Evolutionary conservation across 2,329 filamentous ascomycete genomes (phyloP).

Genomic region (Tolypocladium ophioglossoides): DNA sequence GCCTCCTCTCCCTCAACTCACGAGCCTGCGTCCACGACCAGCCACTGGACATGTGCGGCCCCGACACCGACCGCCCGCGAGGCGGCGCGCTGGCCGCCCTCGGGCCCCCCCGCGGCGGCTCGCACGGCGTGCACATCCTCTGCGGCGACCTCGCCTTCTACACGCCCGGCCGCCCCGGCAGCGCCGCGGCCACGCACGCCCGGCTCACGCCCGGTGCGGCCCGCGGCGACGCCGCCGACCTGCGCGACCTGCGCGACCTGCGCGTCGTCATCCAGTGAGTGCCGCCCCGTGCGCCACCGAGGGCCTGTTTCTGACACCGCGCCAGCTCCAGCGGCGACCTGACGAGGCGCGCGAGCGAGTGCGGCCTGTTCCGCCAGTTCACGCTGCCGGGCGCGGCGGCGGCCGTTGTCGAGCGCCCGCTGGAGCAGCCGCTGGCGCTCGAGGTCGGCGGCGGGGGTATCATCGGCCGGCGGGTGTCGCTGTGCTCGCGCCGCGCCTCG

Average conservation of each 20-base stretch:
- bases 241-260: too few species aligned
- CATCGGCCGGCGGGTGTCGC: constrained; percentile 36
- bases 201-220: constrained; percentile 24
- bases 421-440: constrained; percentile 29
- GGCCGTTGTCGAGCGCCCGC: constrained; percentile 20
- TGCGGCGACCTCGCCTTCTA: constrained; percentile 33
- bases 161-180: constrained; percentile 26
- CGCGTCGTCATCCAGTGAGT: constrained; percentile 35
- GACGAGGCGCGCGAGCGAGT: constrained; percentile 27
- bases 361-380: constrained; percentile 31
- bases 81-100: constrained; percentile 37
- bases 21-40: background rate
- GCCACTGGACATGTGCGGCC: constrained; percentile 30
- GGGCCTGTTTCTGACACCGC: background rate
- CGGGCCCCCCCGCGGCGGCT: constrained; percentile 13
- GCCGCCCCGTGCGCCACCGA: too few species aligned
- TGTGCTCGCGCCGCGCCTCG: constrained; percentile 16
- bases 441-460: constrained; percentile 35
- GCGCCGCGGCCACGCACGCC: constrained; percentile 29
- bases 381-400: constrained; percentile 12
- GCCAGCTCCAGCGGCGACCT: constrained; percentile 28
- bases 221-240: constrained; percentile 3
- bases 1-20: too few species aligned
- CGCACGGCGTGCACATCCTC: constrained; percentile 2
- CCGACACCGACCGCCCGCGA: constrained; percentile 25